Percentiles rank a stretch among this genome's conserved stretches.
phyloP scores from a whole-genome alignment of 768 basidiomycete genomes.

The Fomitopsis pulvina region DNA sequence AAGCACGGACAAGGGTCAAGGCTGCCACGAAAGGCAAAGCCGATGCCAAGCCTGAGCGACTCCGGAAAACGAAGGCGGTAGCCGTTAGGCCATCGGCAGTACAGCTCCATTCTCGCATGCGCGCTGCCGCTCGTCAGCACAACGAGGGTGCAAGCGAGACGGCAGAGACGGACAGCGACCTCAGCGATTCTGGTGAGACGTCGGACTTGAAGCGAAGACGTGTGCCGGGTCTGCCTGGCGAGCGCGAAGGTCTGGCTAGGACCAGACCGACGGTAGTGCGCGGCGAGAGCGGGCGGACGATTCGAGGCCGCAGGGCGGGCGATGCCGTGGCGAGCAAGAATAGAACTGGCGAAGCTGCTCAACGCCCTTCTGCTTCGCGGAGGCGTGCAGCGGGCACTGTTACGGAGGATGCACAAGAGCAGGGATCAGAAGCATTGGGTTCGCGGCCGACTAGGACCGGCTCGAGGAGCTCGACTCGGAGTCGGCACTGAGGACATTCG shows the following conservation, averaged over 20 bases:
- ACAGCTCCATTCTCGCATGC: slow-evolving; percentile 1
- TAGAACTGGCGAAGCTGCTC: too few relatives aligned
- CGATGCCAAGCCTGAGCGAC: background rate
- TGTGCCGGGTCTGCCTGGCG: slow-evolving; percentile 1
- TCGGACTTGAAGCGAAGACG: background rate
- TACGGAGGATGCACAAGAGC: too few relatives aligned
- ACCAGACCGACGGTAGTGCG: background rate
- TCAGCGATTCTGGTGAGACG: background rate
- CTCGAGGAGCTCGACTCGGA: background rate
- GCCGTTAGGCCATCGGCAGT: background rate
- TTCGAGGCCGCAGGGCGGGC: background rate
- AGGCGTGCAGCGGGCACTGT: too few relatives aligned
- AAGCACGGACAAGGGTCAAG: background rate
- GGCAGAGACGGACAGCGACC: background rate
- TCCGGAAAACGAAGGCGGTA: background rate
- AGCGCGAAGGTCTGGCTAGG: background rate
- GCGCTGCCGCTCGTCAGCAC: background rate
- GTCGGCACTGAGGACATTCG: background rate
- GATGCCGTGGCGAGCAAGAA: background rate
- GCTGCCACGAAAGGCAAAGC: background rate
- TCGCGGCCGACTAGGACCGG: background rate
- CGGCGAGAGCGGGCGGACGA: slow-evolving; percentile 1
- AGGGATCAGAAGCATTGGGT: too few relatives aligned
- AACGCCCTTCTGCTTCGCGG: too few relatives aligned
- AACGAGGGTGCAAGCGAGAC: background rate